phyloP scores from a whole-genome alignment of 2,329 filamentous ascomycete genomes.

The Davidsoniella australis region DNA sequence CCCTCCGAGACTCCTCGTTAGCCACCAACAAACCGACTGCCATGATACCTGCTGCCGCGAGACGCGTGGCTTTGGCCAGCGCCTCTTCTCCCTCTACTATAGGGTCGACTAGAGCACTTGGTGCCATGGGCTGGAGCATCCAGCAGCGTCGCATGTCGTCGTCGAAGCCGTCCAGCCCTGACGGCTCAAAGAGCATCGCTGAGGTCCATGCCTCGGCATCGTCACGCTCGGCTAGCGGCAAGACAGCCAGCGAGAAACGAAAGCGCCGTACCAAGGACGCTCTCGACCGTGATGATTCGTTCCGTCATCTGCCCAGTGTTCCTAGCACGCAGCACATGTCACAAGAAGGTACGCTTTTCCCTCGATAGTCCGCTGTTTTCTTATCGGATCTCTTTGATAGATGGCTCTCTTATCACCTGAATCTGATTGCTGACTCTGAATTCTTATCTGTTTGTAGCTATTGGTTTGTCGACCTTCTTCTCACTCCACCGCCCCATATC shows the following conservation, averaged over 20 bases:
- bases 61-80: slow-evolving; percentile 29
- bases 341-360: slow-evolving; percentile 37
- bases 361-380: not conserved
- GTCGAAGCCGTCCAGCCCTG: slow-evolving; percentile 45
- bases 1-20: slow-evolving; percentile 11
- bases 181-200: slow-evolving; percentile 29
- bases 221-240: slow-evolving; percentile 25
- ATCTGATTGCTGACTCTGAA: slow-evolving; percentile 12
- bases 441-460: slow-evolving; percentile 36
- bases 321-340: slow-evolving; percentile 58
- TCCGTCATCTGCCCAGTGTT: slow-evolving; percentile 51
- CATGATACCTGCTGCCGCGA: slow-evolving; percentile 40
- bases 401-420: not conserved
- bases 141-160: slow-evolving; percentile 42
- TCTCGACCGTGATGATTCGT: slow-evolving; percentile 26
- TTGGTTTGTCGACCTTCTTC: slow-evolving; percentile 84
- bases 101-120: slow-evolving; percentile 23
- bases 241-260: slow-evolving; percentile 33
- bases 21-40: not conserved
- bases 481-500: slow-evolving; percentile 90
- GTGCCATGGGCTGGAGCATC: slow-evolving; percentile 23
- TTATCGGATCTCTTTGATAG: not conserved
- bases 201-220: slow-evolving; percentile 28
- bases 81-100: slow-evolving; percentile 1
- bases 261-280: slow-evolving; percentile 41